Conservation (phyloP, 108 stramenopile genomes). For the Discostella stelligeroides region DNA sequence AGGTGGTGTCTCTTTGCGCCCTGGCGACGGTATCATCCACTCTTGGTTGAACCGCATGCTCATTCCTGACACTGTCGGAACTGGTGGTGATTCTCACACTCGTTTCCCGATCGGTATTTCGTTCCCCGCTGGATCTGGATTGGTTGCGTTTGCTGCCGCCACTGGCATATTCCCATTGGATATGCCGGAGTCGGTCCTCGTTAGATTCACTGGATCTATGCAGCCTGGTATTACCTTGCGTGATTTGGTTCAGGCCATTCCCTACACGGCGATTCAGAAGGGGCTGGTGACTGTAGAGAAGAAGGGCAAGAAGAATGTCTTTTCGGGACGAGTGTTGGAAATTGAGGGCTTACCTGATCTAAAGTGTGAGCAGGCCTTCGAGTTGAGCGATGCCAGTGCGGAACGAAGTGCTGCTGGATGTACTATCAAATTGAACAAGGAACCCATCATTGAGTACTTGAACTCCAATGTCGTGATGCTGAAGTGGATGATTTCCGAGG, state of each 20-base stretch:
- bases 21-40: slow-evolving; percentile 97
- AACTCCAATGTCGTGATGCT: slow-evolving; percentile 94
- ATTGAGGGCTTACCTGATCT: slow-evolving; percentile 94
- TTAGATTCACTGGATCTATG: slow-evolving; percentile 91
- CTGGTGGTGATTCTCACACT: slow-evolving; percentile 96
- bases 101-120: slow-evolving; percentile 96
- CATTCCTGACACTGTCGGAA: slow-evolving; percentile 95
- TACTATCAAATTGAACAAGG: slow-evolving; percentile 93
- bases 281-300: slow-evolving; percentile 93
- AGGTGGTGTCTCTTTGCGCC: slow-evolving; percentile 92
- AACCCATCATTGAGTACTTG: slow-evolving; percentile 94
- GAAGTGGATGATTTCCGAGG: slow-evolving; percentile 97
- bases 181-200: slow-evolving; percentile 95
- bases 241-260: slow-evolving; percentile 96
- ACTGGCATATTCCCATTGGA: slow-evolving; percentile 96
- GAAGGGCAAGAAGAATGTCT: slow-evolving; percentile 96
- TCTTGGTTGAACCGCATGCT: slow-evolving; percentile 98
- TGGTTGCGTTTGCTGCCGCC: slow-evolving; percentile 95
- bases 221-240: slow-evolving; percentile 96
- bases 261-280: slow-evolving; percentile 91
- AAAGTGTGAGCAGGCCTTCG: slow-evolving; percentile 97
- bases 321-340: slow-evolving; percentile 93
- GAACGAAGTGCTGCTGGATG: slow-evolving; percentile 96
- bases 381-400: slow-evolving; percentile 90
- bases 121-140: slow-evolving; percentile 94